A percentile compares a stretch with the other conserved stretches of the same genome.
These are phyloP conservation scores for Ulota crispa DNA, from an alignment of 225 moss, liverwort and hornwort species.

Conservation along the genomic window DNA sequence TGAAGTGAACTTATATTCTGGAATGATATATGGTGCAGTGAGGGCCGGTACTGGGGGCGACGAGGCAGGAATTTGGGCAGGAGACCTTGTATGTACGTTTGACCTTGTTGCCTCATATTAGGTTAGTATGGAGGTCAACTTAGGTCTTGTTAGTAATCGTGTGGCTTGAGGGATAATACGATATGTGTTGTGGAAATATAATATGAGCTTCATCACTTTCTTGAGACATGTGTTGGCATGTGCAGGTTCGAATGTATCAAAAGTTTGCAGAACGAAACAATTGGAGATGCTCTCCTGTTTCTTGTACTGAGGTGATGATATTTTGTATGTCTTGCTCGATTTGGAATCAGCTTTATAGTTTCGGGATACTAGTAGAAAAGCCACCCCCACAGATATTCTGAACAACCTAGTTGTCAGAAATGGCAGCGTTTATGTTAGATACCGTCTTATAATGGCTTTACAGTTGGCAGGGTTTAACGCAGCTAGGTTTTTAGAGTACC, in stretches of 20 bases:
- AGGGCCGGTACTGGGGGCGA: constrained; percentile 99
- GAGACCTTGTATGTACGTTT: constrained; percentile 92
- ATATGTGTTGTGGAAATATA: not conserved
- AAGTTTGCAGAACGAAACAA: constrained; percentile 88
- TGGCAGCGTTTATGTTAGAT: not conserved
- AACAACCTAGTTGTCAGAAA: too few relatives aligned
- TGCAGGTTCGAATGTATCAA: constrained; percentile 96
- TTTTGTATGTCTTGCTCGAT: constrained; percentile 1
- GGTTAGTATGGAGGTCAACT: not conserved
- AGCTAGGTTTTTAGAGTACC: not conserved
- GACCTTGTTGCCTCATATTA: constrained; percentile 43
- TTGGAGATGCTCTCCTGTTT: constrained; percentile 79
- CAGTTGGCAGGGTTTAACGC: not conserved
- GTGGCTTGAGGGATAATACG: not conserved
- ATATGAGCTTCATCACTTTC: not conserved
- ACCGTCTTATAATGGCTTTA: not conserved
- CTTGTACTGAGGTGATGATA: constrained; percentile 75
- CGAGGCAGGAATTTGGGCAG: constrained; percentile 99
- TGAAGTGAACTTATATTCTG: constrained; percentile 9
- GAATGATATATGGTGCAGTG: constrained; percentile 48
- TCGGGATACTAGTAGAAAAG: not conserved
- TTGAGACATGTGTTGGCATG: constrained; percentile 15
- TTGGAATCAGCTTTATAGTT: not conserved
- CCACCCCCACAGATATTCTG: not conserved
- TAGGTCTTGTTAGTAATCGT: not conserved